These are phyloP conservation scores for Plectranthus barbatus DNA, from an alignment of 257 asterid genomes.

Conservation along the genomic window DNA sequence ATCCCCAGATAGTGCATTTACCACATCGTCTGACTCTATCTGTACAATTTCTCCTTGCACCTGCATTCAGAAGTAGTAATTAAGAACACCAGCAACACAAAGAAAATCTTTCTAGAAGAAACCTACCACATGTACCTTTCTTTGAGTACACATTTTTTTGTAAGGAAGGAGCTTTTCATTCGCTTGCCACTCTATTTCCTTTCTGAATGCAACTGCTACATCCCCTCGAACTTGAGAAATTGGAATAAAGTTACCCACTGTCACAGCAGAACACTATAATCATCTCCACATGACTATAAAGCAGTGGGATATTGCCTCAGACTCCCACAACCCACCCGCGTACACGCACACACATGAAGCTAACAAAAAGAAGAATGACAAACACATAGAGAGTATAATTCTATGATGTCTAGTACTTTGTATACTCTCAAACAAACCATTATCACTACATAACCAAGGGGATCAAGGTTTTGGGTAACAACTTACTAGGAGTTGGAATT, in stretches of 20 bases:
- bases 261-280: background rate
- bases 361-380: background rate
- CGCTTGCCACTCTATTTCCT: slow-evolving; percentile 67
- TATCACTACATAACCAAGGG: background rate
- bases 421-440: background rate
- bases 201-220: slow-evolving; percentile 56
- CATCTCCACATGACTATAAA: background rate
- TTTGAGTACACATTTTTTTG: slow-evolving; percentile 46
- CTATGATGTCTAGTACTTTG: background rate
- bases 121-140: slow-evolving; percentile 33
- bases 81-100: background rate
- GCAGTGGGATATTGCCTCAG: no score
- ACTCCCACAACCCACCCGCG: background rate
- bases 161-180: slow-evolving; percentile 61
- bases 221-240: slow-evolving; percentile 74
- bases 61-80: slow-evolving; percentile 29
- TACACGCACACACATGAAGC: background rate
- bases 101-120: background rate
- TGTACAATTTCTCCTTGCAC: slow-evolving; percentile 61
- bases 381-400: background rate
- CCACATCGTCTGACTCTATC: slow-evolving; percentile 73
- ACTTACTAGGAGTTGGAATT: slow-evolving; percentile 89
- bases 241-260: slow-evolving; percentile 80
- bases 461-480: background rate
- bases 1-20: slow-evolving; percentile 37